Evolutionary conservation across 805 yeast species (phyloP).

Genomic region (Debaryomyces tyrocola): DNA sequence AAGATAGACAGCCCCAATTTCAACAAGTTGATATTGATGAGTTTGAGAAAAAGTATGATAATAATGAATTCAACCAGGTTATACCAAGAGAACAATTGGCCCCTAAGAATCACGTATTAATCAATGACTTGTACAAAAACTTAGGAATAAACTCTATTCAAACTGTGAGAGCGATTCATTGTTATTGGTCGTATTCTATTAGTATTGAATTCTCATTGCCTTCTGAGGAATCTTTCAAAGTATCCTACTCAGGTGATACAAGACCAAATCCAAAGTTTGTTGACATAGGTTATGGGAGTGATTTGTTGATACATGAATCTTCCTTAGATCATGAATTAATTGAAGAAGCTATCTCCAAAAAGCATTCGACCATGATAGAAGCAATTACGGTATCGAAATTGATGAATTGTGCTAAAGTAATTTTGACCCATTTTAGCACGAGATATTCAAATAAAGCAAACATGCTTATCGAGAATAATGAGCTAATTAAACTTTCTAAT

Average conservation of each 20-base stretch:
- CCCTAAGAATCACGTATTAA: conserved; percentile 25
- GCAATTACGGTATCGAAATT: conserved; percentile 68
- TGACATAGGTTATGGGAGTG: conserved; percentile 62
- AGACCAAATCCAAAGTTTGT: conserved; percentile 74
- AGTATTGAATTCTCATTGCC: conserved; percentile 56
- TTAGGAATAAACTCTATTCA: conserved; percentile 44
- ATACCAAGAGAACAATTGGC: conserved; percentile 22
- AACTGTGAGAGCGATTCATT: conserved; percentile 81
- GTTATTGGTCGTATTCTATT: conserved; percentile 71
- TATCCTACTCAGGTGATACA: conserved; percentile 94
- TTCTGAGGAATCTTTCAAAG: conserved; percentile 47
- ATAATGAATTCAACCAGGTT: conserved; percentile 12
- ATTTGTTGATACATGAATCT: conserved; percentile 88
- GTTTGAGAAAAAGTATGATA: conserved; percentile 33
- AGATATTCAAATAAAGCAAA: conserved; percentile 55
- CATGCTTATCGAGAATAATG: conserved; percentile 22
- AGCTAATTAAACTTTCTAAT: conserved; percentile 20
- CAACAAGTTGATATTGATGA: conserved; percentile 24
- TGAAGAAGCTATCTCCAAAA: conserved; percentile 77
- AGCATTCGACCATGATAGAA: conserved; percentile 86
- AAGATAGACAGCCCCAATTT: conserved; percentile 30
- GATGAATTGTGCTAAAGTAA: conserved; percentile 71
- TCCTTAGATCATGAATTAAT: conserved; percentile 79
- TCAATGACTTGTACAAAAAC: conserved; percentile 38
- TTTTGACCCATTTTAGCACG: conserved; percentile 91